Evolutionary conservation across 2,329 filamentous ascomycete genomes (phyloP).

Genomic region (Alternaria sp.): DNA sequence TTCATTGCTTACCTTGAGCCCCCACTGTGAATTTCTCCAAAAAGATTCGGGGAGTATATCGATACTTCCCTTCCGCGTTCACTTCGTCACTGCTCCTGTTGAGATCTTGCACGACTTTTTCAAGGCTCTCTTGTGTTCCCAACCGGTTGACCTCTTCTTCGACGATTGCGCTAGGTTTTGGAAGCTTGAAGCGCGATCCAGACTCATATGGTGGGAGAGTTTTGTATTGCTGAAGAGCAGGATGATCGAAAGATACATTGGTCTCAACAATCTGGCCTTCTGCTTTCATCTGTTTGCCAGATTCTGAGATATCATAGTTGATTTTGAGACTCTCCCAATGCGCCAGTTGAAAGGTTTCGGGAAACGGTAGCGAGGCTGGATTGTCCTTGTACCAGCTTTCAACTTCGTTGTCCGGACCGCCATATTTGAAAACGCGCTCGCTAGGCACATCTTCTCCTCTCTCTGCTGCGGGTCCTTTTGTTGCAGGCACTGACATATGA

Average conservation of each 20-base stretch:
- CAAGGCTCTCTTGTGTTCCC: slow-evolving; percentile 9
- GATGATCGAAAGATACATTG: slow-evolving; percentile 29
- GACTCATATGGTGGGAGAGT: slow-evolving; percentile 32
- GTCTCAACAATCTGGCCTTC: slow-evolving; percentile 19
- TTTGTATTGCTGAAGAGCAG: slow-evolving; percentile 19
- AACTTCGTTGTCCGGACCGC: slow-evolving; percentile 31
- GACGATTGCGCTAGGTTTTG: slow-evolving; percentile 6
- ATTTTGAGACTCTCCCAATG: slow-evolving; percentile 44
- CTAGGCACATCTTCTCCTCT: slow-evolving; percentile 1
- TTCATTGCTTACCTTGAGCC: slow-evolving; percentile 7
- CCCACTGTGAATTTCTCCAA: slow-evolving; percentile 22
- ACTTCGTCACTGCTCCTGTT: slow-evolving; percentile 10
- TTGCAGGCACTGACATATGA: neutral
- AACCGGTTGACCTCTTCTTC: slow-evolving; percentile 11
- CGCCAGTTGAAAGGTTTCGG: slow-evolving; percentile 40
- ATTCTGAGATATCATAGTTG: slow-evolving; percentile 33
- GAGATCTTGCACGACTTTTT: slow-evolving; percentile 20
- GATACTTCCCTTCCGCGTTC: slow-evolving; percentile 5
- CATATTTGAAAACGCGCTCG: slow-evolving; percentile 35
- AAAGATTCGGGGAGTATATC: slow-evolving; percentile 33
- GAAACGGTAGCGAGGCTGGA: slow-evolving; percentile 36
- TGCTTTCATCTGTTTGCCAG: slow-evolving; percentile 19
- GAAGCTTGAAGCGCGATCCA: slow-evolving; percentile 43
- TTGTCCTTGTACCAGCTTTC: slow-evolving; percentile 35
- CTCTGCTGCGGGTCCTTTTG: neutral